Base-by-base conservation (phyloP, 306 rosid genomes). In the Vachellia collinsii region DNA sequence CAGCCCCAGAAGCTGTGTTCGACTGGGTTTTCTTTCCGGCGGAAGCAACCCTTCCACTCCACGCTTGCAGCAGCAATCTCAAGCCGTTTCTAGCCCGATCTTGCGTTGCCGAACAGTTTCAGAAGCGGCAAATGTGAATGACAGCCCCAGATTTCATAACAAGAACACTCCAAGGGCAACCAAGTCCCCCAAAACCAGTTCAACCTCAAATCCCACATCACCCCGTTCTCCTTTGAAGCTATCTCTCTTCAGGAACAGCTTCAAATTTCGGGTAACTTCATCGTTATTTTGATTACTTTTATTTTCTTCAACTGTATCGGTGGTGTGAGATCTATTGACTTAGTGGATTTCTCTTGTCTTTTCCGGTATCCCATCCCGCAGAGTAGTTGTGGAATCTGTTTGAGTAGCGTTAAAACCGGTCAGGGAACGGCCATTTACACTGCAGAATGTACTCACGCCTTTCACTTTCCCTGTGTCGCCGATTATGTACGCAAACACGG, bases 361-460 rank as follows among this genome's bases (percentile, higher is more conserved):
- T 14, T 7, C 64, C 19, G 20, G 11, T 22, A 10, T 47, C 3
- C 3, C 11, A 47, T 54, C 41, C 64, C 79, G 9, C 98, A 95
- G 99, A 93, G 92, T 80, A 93, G 97, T 81, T 95, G 99, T 72
- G 98, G 97, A 85, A 90, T 95, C 75, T 95, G 99, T 82, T 86
- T 90, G 90, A 93, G 81, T 44, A 92, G 92, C 82, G 98, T 95
- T 83, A 95, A 93, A 64, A 90, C 98, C 1, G 99, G 99, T 25
- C 99, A 95, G 34, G 97, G 99, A 10, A 95, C 94, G 23, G 99
- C 99, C 46, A 95, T 95, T 59, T 95, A 93, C 94, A 95, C 99
- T 1, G 99, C 98, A 3, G 99, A 95, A 81, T 95, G 99, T 34
- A 61, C 83, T 6, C 99, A 95, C 81, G 97, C 98, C 16, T 95